phyloP scores from a whole-genome alignment of 2,329 filamentous ascomycete species.

The Phialophora verrucosa region DNA sequence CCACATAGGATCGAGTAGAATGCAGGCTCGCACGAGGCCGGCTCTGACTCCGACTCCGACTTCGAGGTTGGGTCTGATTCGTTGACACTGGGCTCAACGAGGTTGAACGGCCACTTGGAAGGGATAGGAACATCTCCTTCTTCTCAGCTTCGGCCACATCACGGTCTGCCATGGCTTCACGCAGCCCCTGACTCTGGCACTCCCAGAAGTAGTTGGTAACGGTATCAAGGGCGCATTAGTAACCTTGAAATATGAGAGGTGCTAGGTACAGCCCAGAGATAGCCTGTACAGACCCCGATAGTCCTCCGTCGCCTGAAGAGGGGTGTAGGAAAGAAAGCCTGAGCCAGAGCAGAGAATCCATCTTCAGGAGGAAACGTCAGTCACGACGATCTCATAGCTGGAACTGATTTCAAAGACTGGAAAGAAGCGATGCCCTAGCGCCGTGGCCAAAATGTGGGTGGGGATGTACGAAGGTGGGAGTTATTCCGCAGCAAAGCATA shows the following conservation, averaged over 20 bases:
- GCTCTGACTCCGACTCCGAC: conserved; percentile 1
- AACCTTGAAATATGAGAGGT: neutral
- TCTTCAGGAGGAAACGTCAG: conserved; percentile 1
- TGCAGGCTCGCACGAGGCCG: conserved; percentile 23
- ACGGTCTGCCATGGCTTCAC: conserved; percentile 10
- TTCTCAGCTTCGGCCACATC: conserved; percentile 10
- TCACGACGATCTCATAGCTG: conserved; percentile 7
- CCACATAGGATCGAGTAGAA: conserved; percentile 36
- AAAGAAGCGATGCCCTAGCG: conserved; percentile 2
- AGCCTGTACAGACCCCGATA: neutral
- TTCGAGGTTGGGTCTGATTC: conserved; percentile 11
- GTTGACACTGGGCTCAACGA: conserved; percentile 31
- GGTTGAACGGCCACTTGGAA: conserved; percentile 8
- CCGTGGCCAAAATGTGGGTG: conserved; percentile 4
- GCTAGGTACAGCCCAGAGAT: neutral
- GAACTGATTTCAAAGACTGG: conserved; percentile 14
- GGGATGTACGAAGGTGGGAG: conserved; percentile 13
- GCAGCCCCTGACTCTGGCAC: neutral
- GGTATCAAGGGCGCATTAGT: neutral
- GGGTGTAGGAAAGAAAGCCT: neutral
- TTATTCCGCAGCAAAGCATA: neutral
- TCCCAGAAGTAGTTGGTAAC: neutral
- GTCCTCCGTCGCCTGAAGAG: neutral
- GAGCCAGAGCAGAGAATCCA: conserved; percentile 1
- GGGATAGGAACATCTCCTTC: conserved; percentile 21